Conservation (phyloP, 805 yeast genomes). For the Candida piceae region DNA sequence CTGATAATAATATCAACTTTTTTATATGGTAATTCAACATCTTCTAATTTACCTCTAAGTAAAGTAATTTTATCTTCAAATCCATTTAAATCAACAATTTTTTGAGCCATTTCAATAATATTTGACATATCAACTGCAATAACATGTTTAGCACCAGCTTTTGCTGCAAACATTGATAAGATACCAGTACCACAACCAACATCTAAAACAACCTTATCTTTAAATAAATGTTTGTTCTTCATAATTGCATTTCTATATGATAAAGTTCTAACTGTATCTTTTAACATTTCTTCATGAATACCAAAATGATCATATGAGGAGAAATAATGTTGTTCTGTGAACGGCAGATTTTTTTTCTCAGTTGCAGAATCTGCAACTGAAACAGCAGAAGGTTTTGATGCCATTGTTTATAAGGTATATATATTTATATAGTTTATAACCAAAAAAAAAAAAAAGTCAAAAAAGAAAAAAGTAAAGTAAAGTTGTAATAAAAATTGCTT, state of each 20-base stretch:
- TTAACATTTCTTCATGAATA: constrained; percentile 98
- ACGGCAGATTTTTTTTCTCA: constrained; percentile 56
- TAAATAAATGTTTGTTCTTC: constrained; percentile 83
- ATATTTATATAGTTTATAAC: too few relatives aligned
- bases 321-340: constrained; percentile 89
- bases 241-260: constrained; percentile 89
- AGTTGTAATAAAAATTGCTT: too few relatives aligned
- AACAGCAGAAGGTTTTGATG: neutral
- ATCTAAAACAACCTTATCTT: constrained; percentile 90
- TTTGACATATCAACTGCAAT: constrained; percentile 96
- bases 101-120: constrained; percentile 93
- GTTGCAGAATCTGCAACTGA: constrained; percentile 43
- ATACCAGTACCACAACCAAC: constrained; percentile 99
- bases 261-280: constrained; percentile 88
- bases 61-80: constrained; percentile 80
- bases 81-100: constrained; percentile 81
- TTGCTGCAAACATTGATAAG: constrained; percentile 94
- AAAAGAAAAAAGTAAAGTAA: too few relatives aligned
- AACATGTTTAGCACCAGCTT: constrained; percentile 98
- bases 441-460: too few relatives aligned
- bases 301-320: constrained; percentile 95
- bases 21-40: constrained; percentile 76
- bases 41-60: constrained; percentile 91
- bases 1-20: constrained; percentile 92
- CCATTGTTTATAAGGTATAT: too few relatives aligned